Evolutionary conservation across 352 stramenopile genomes (phyloP), one percentile per base, ranked within the genome.

Genomic region (Globisporangium splendens): DNA sequence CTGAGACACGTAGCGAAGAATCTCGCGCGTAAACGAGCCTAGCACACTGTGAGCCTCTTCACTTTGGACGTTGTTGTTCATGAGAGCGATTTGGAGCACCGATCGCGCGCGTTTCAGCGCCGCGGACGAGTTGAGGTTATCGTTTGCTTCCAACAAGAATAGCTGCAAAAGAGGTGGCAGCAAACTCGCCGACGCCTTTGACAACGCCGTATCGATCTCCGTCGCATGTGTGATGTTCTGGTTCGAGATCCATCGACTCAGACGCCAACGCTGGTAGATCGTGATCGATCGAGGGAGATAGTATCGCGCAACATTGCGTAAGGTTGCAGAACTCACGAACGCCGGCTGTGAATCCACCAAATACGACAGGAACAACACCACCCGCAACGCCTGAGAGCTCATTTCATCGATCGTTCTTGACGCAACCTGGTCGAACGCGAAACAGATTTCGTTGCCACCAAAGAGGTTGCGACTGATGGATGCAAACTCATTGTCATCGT

Each of bases 251-350:
- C 75, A 87, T 31, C 72, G 68, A 53, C 75, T 83, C n/a, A 89
- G 64, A n/a, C 69, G 68, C 79, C 79, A 92, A 24, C 76, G 77
- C 63, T 88, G 82, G 55, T 90, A 90, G 17, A 86, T 72, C 0
- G 70, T 78, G 49, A 92, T 89, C 1, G 79, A 68, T 38, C 83
- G 79, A 0, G 79, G 78, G 10, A 92, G 38, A 33, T 82, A 72
- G 14, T 73, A 60, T 7, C 66, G 69, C 31, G 81, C 56, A 12
- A 90, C 72, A 10, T 69, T 66, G 21, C 65, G 71, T 43, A 92
- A 41, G 0, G 69, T 76, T 3, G 60, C 47, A 18, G 70, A 67
- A 14, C 66, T 70, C 50, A 92, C 24, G 49, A 90, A 90, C 0
- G 71, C 63, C 5, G 79, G 69, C 33, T 79, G 73, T 6, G 76